Evolutionary conservation across 106 monocot species (phyloP).

Genomic region (Dendrobium officinale): DNA sequence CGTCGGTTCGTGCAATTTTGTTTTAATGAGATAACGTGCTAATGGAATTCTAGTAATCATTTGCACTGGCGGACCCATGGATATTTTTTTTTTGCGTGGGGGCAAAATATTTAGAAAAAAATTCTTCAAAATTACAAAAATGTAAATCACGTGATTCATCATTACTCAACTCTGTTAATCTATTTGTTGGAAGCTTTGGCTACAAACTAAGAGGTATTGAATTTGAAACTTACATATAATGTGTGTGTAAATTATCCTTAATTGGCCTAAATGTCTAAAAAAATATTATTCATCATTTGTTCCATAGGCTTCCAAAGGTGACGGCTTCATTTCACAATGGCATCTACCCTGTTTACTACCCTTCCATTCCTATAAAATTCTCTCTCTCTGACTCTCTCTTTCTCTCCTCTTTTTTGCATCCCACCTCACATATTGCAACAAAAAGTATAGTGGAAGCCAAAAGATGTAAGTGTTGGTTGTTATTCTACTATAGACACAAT

Average conservation of each 20-base stretch:
- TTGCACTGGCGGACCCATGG: background rate
- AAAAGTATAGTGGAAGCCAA: slow-evolving; percentile 3
- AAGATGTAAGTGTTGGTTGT: slow-evolving; percentile 4
- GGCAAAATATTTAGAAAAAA: too few species aligned
- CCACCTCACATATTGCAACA: slow-evolving; percentile 1
- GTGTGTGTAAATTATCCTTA: too few species aligned
- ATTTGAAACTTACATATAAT: too few species aligned
- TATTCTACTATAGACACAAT: background rate
- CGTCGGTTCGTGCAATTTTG: background rate
- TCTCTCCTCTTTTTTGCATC: background rate
- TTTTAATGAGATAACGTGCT: background rate
- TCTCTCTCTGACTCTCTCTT: background rate
- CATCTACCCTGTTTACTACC: background rate
- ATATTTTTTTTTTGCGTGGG: background rate
- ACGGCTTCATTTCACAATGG: background rate
- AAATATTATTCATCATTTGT: too few species aligned
- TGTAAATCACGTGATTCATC: too few species aligned
- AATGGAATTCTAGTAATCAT: background rate
- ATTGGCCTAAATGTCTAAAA: too few species aligned
- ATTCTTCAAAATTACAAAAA: too few species aligned
- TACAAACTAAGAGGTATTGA: too few species aligned
- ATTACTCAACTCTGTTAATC: too few species aligned
- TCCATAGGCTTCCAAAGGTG: too few species aligned
- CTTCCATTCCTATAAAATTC: background rate
- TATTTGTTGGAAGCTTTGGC: too few species aligned